Conservation (phyloP, 1,284 basidiomycete genomes). For the Trichosporon sp. region DNA sequence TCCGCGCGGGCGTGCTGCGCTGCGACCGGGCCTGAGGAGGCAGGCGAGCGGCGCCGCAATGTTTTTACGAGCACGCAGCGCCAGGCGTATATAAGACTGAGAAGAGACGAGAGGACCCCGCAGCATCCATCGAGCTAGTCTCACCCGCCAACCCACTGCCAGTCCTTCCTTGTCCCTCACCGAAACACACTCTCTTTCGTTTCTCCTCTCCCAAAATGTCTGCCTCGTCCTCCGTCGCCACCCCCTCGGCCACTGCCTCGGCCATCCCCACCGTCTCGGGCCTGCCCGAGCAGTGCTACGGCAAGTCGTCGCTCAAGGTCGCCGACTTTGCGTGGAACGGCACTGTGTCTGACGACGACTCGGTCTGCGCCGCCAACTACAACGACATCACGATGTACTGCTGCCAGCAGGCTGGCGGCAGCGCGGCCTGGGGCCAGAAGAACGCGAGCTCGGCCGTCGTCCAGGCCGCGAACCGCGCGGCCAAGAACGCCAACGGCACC, state of each 20-base stretch:
- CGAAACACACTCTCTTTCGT: neutral
- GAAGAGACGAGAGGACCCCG: neutral
- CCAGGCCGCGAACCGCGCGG: neutral
- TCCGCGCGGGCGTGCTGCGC: neutral
- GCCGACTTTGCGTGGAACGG: neutral
- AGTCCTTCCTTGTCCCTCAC: neutral
- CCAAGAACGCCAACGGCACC: neutral
- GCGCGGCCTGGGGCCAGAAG: neutral
- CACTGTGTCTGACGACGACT: neutral
- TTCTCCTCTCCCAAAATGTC: neutral
- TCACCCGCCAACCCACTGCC: neutral
- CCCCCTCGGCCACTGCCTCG: neutral
- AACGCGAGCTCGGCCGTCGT: neutral
- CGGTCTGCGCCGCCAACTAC: neutral
- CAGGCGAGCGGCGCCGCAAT: neutral
- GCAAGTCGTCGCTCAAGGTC: neutral
- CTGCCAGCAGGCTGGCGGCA: neutral
- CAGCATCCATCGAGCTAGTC: neutral
- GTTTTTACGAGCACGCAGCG: neutral
- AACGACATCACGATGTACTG: conserved; percentile 1
- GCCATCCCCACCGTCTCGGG: neutral
- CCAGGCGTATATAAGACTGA: neutral
- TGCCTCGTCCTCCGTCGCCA: neutral
- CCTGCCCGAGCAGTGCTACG: neutral
- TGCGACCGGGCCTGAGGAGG: neutral